phyloP scores from a whole-genome alignment of 2,329 filamentous ascomycete species.

The Aspergillus latus region DNA sequence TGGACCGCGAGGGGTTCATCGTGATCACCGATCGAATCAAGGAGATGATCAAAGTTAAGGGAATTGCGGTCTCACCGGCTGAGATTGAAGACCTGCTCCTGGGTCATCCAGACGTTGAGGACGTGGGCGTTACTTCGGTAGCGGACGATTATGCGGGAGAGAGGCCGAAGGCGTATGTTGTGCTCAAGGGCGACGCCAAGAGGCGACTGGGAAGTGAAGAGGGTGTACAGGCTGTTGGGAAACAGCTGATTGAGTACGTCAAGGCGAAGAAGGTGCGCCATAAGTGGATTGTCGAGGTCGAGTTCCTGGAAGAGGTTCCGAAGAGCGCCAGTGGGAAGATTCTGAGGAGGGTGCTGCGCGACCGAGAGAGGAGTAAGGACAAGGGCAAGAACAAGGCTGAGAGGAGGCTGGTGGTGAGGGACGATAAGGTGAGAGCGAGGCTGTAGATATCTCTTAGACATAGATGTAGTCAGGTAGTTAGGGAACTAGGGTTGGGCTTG shows the following conservation, averaged over 20 bases:
- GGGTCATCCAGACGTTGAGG: constrained; percentile 56
- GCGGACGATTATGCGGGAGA: constrained; percentile 50
- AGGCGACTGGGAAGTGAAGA: background rate
- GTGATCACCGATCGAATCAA: constrained; percentile 60
- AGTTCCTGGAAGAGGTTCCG: constrained; percentile 55
- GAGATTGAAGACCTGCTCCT: constrained; percentile 65
- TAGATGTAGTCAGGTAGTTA: background rate
- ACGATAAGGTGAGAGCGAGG: constrained; percentile 13
- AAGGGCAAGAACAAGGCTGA: background rate
- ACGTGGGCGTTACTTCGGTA: constrained; percentile 52
- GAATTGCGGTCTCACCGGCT: constrained; percentile 56
- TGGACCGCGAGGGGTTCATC: constrained; percentile 40
- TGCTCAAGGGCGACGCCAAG: constrained; percentile 38
- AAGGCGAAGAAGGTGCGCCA: constrained; percentile 63
- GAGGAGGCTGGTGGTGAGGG: constrained; percentile 18
- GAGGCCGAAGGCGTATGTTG: constrained; percentile 58
- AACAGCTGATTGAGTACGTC: constrained; percentile 60
- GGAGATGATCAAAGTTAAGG: constrained; percentile 69
- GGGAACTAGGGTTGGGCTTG: background rate
- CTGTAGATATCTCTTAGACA: constrained; percentile 9
- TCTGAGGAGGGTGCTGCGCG: constrained; percentile 60
- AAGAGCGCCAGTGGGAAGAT: constrained; percentile 77
- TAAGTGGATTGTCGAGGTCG: constrained; percentile 41
- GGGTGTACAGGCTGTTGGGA: constrained; percentile 26
- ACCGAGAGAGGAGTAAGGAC: constrained; percentile 25